Evolutionary conservation across 768 basidiomycete species (phyloP).

Genomic region (Sistotremastrum niveocremeum): DNA sequence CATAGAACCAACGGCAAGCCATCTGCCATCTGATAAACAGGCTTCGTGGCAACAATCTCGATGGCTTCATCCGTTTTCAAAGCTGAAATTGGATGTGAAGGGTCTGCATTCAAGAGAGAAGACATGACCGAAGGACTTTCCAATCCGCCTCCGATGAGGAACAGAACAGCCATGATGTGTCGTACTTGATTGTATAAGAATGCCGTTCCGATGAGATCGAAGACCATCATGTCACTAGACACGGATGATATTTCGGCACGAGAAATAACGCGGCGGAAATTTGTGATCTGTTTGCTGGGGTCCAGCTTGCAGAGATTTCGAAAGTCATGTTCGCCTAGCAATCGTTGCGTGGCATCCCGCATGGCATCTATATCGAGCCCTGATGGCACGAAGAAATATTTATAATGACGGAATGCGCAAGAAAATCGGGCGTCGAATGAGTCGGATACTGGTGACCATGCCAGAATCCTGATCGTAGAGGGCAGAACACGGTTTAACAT

Average conservation of each 20-base stretch:
- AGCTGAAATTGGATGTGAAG: conserved; percentile 24
- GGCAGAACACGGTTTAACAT: conserved; percentile 84
- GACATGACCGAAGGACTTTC: conserved; percentile 61
- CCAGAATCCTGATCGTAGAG: conserved; percentile 75
- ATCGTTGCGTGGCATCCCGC: conserved; percentile 53
- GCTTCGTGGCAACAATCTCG: conserved; percentile 54
- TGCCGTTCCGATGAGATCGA: conserved; percentile 78
- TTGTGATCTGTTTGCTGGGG: conserved; percentile 77
- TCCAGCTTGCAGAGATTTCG: conserved; percentile 93
- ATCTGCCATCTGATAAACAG: conserved; percentile 90
- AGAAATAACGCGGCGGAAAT: conserved; percentile 56
- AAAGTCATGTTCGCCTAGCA: conserved; percentile 89
- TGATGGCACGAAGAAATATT: conserved; percentile 79
- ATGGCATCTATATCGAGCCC: conserved; percentile 61
- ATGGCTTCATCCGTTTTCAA: conserved; percentile 20
- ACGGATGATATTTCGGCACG: conserved; percentile 49
- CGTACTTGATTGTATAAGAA: conserved; percentile 95
- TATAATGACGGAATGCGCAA: conserved; percentile 85
- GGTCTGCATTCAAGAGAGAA: conserved; percentile 58
- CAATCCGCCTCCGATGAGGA: conserved; percentile 73
- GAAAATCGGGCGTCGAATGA: conserved; percentile 82
- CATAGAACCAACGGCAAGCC: conserved; percentile 83
- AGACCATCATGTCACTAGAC: conserved; percentile 17
- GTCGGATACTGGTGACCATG: conserved; percentile 80
- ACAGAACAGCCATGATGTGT: conserved; percentile 84